These are phyloP conservation scores for Skeletonema grethae DNA, from an alignment of 108 stramenopile genomes.

Conservation along the genomic window DNA sequence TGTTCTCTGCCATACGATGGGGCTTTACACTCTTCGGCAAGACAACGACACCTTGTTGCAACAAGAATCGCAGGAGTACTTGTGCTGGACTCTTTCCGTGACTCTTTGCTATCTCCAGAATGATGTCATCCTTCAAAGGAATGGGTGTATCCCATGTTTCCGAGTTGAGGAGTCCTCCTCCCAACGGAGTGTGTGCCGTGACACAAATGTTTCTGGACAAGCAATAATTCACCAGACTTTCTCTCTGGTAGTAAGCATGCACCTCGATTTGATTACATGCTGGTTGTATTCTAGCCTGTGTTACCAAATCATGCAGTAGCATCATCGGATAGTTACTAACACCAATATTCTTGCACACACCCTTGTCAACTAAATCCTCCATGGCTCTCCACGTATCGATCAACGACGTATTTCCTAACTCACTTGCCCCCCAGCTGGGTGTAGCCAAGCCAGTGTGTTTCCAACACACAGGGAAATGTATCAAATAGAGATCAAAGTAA, in stretches of 20 bases:
- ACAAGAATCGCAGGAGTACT: slow-evolving; percentile 83
- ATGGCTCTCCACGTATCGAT: slow-evolving; percentile 68
- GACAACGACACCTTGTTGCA: slow-evolving; percentile 66
- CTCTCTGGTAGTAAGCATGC: slow-evolving; percentile 61
- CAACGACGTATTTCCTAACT: slow-evolving; percentile 52
- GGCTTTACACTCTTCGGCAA: slow-evolving; percentile 86
- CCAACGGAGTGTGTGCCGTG: slow-evolving; percentile 76
- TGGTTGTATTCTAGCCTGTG: slow-evolving; percentile 50
- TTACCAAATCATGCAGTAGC: slow-evolving; percentile 60
- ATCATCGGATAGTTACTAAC: slow-evolving; percentile 56
- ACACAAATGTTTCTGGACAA: slow-evolving; percentile 53
- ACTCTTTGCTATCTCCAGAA: slow-evolving; percentile 53
- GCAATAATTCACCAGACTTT: slow-evolving; percentile 52
- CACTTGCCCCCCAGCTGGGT: slow-evolving; percentile 46
- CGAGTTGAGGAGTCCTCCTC: slow-evolving; percentile 31
- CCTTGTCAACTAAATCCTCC: slow-evolving; percentile 56
- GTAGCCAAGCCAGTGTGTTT: slow-evolving; percentile 27
- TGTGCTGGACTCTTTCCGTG: slow-evolving; percentile 59
- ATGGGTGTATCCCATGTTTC: slow-evolving; percentile 38
- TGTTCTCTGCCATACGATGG: slow-evolving; percentile 77
- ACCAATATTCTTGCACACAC: slow-evolving; percentile 64
- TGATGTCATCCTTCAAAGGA: slow-evolving; percentile 34
- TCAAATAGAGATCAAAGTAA: slow-evolving; percentile 78
- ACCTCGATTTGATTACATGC: slow-evolving; percentile 78
- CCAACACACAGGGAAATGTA: slow-evolving; percentile 64